Base-by-base conservation (phyloP, 768 basidiomycete genomes). In the Tylopilus vinaceipallidus region DNA sequence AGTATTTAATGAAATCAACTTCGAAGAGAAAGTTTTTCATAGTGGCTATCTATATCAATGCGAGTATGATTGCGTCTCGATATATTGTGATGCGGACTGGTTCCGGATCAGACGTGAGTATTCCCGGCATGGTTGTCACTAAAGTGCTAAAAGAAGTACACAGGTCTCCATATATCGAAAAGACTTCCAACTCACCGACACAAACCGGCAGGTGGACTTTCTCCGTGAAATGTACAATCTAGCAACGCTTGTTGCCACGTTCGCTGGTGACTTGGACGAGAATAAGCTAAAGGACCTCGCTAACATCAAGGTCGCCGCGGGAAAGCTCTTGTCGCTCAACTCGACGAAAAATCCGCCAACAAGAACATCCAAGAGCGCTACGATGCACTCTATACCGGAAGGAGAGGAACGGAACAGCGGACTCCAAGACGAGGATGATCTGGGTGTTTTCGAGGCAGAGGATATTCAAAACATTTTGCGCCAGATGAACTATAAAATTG, bases 141-240 rank as follows among this genome's bases (percentile, higher is more conserved):
- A 6, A 19, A n/a, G 8, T 40, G 23, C 38, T 40, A n/a, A 40
- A 2, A 6, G 27, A 33, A 17, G 7, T 16, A 3, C 13, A 16
- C 26, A 55, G 43, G 55, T 56, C 6, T 52, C n/a, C 20, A 47
- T 57, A 14, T 7, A 17, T 14, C 33, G 14, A n/a, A 47, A 34
- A 23, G 9, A 33, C 14, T 52, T 47, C 9, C 9, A 36, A 9
- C 45, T 57, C 22, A 37, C 10, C 8, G n/a, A 4, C 0, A 13
- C 10, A 5, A 16, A 35, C 0, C 17, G 38, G 6, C 27, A 26
- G 22, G 30, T 36, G 1, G 24, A 53, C 26, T 52, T 57, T 19
- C 36, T 57, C 19, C 26, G 42, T 1, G 56, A 52, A 35, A 53
- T 57, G 55, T 58, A 46, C 27, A 58, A 58, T 42, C 41, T 57